Percentiles rank a stretch among this genome's conserved stretches.
phyloP scores from a whole-genome alignment of 441 rosid species.

The Gossypium davidsonii region DNA sequence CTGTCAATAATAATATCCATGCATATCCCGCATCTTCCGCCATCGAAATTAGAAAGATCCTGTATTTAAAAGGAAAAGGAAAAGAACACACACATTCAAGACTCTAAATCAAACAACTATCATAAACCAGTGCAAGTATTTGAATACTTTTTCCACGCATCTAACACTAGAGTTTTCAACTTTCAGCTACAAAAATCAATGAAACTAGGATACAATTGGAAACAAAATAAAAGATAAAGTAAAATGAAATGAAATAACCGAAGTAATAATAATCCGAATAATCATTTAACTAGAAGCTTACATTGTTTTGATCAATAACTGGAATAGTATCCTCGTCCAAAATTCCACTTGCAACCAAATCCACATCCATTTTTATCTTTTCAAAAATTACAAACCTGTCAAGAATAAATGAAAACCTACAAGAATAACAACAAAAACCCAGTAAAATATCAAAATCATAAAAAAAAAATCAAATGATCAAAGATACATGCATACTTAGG shows the following conservation, averaged over 20 bases:
- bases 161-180: neutral
- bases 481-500: neutral
- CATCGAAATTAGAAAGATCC: slow-evolving; percentile 55
- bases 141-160: neutral
- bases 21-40: slow-evolving; percentile 94
- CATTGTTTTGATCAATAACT: slow-evolving; percentile 42
- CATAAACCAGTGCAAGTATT: slow-evolving; percentile 1
- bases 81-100: no score
- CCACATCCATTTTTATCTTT: slow-evolving; percentile 51
- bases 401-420: neutral
- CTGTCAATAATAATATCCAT: slow-evolving; percentile 85
- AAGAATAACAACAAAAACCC: neutral
- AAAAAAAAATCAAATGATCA: neutral
- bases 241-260: neutral
- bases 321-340: slow-evolving; percentile 54
- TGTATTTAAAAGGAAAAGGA: slow-evolving; percentile 25
- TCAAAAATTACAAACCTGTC: slow-evolving; percentile 4
- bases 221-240: neutral
- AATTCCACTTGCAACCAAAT: slow-evolving; percentile 41
- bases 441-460: neutral
- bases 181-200: neutral
- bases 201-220: neutral
- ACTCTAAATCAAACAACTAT: neutral
- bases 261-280: neutral
- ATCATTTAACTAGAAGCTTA: slow-evolving; percentile 26